Evolutionary conservation across 2,329 filamentous ascomycete genomes (phyloP), one percentile per base, ranked within the genome.

Genomic region (Hypoxylon sp.): DNA sequence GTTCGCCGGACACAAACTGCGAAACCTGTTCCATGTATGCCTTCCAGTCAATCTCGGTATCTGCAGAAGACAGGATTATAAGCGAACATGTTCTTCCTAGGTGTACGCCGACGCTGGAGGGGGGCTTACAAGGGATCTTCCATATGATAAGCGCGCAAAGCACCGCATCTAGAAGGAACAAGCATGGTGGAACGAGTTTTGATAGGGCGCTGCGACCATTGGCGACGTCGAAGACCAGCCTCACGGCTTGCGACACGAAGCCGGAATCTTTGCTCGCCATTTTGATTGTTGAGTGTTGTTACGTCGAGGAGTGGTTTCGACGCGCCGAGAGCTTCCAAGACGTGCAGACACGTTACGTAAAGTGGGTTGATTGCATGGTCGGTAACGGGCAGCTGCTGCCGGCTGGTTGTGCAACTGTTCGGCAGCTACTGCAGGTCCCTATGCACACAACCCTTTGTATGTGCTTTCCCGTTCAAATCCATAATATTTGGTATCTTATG

Each of bases 11-110:
- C 50, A 95, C 83, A 77, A 92, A 96, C 74, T 95, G 90, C 44
- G 87, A 82, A 49, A 98, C 86, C 77, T 99, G 96, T 79, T 98
- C 88, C 95, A 99, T 98, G 81, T 99, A 99, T 0, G 96, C 94
- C 66, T 87, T 88, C 95, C 95, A 99, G 82, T 99, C 96, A 77
- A 99, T 99, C 81, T 99, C 96, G 48, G 96, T 99, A 79, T 99
- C 96, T 86, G 73, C 53, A 25, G 20, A 30, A 14, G 20, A 62
- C 6, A 49, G 49, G 8, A 27, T 25, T 1, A 40, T 68, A 44
- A 62, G 63, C 49, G 14, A 31, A 11, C 13, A 3, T 3, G 11
- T 33, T 40, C n/a, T 50, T 17, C 5, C n/a, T 25, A 13, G 20
- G 17, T 8, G 46, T 51, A 17, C 25, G 22, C 10, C 14, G 37